Percentiles rank a stretch among this genome's conserved stretches.
Conservation (phyloP, 306 rosid genomes). For the Gastrolobium villosum region DNA sequence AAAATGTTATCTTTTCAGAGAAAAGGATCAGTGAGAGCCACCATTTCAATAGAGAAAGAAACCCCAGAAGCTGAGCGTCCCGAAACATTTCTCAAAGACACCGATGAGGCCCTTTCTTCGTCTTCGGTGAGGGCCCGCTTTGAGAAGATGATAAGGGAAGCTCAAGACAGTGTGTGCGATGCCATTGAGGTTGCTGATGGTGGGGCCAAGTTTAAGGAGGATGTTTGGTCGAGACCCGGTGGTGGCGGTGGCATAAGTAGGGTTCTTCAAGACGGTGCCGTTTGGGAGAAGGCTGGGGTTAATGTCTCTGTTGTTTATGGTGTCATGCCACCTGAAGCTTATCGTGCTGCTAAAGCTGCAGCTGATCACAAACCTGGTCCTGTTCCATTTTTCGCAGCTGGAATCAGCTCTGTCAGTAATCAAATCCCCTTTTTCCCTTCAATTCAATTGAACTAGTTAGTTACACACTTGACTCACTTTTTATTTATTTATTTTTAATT, state of each 20-base stretch:
- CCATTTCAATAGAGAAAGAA: conserved; percentile 86
- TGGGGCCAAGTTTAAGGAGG: conserved; percentile 82
- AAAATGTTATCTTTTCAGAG: conserved; percentile 1
- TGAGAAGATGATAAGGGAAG: conserved; percentile 97
- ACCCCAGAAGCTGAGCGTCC: conserved; percentile 83
- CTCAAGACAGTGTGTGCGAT: conserved; percentile 84
- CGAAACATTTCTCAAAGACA: conserved; percentile 74
- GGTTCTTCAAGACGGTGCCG: conserved; percentile 93
- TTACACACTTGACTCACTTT: too few species aligned
- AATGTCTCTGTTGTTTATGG: conserved; percentile 97
- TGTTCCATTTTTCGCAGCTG: conserved; percentile 94
- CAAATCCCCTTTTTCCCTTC: not conserved
- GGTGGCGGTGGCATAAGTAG: conserved; percentile 98
- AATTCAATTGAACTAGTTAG: not conserved
- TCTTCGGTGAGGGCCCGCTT: conserved; percentile 76
- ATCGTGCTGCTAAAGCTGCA: conserved; percentile 87
- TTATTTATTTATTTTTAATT: too few species aligned
- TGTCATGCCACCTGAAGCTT: conserved; percentile 97
- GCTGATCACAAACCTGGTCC: conserved; percentile 86
- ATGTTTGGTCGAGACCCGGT: conserved; percentile 98
- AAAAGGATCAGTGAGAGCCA: conserved; percentile 42
- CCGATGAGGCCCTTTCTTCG: conserved; percentile 54
- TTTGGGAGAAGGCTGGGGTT: conserved; percentile 99
- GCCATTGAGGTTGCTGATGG: conserved; percentile 89
- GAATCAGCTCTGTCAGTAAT: conserved; percentile 85